Evolutionary conservation across 148 eudicot species (phyloP).

Genomic region (Camellia lanceoleosa): DNA sequence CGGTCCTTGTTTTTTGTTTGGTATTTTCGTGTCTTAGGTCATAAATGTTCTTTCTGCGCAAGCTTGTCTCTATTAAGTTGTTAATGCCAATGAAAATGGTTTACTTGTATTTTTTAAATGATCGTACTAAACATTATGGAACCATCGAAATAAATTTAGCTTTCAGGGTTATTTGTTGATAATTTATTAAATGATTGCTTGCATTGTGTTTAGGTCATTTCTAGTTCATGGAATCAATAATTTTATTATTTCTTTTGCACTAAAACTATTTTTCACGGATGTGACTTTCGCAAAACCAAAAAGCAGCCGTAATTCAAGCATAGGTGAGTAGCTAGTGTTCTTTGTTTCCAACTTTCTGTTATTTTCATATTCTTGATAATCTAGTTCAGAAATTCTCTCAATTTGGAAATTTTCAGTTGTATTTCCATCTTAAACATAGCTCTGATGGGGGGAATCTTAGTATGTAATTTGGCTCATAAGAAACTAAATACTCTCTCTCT

Average conservation of each 20-base stretch:
- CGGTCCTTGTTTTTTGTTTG: too few species aligned
- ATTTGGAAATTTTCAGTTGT: background rate
- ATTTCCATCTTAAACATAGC: background rate
- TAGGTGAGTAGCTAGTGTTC: constrained; percentile 40
- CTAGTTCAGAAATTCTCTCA: too few species aligned
- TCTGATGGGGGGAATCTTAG: background rate
- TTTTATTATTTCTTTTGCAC: constrained; percentile 42
- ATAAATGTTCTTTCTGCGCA: too few species aligned
- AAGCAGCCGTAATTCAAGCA: constrained; percentile 99
- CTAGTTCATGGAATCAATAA: background rate
- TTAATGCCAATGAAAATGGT: too few species aligned
- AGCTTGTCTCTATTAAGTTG: too few species aligned
- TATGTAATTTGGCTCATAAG: background rate
- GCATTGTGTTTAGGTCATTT: background rate
- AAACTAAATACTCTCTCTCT: too few species aligned
- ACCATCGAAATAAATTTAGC: background rate
- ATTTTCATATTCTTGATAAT: background rate
- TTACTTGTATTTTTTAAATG: background rate
- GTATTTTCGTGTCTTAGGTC: too few species aligned
- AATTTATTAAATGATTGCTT: background rate
- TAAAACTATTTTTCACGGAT: constrained; percentile 87
- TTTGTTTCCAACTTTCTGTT: background rate
- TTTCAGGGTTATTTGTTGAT: background rate
- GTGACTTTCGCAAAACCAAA: constrained; percentile 98
- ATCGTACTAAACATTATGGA: background rate